Evolutionary conservation across 2,329 filamentous ascomycete genomes (phyloP).

Genomic region (Penicillium psychrosexuale): DNA sequence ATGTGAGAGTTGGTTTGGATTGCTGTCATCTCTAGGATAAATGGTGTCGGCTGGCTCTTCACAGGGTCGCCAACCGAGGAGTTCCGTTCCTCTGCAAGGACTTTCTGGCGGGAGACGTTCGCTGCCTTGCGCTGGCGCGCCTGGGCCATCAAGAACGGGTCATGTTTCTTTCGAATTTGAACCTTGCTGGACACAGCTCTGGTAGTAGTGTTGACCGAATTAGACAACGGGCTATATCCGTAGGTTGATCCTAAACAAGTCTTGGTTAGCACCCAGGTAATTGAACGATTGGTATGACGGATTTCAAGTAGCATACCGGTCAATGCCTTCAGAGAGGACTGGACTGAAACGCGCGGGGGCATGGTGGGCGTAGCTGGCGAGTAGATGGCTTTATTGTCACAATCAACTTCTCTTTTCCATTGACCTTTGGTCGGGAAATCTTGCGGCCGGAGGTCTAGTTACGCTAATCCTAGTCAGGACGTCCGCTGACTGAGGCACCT

Average conservation of each 20-base stretch:
- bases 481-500: not conserved
- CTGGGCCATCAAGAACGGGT: slow-evolving; percentile 80
- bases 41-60: slow-evolving; percentile 73
- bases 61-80: slow-evolving; percentile 72
- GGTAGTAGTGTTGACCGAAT: slow-evolving; percentile 52
- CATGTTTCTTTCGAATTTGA: slow-evolving; percentile 64
- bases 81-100: slow-evolving; percentile 63
- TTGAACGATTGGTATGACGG: not conserved
- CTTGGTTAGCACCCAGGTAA: slow-evolving; percentile 9
- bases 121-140: slow-evolving; percentile 78
- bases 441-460: slow-evolving; percentile 19
- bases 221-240: slow-evolving; percentile 49
- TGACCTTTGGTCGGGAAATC: slow-evolving; percentile 32
- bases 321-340: slow-evolving; percentile 58
- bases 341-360: slow-evolving; percentile 64
- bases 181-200: slow-evolving; percentile 64
- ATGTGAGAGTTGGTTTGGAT: slow-evolving; percentile 18
- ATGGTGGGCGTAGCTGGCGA: slow-evolving; percentile 46
- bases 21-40: slow-evolving; percentile 54
- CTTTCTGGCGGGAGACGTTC: slow-evolving; percentile 71
- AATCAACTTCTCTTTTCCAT: slow-evolving; percentile 19
- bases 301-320: slow-evolving; percentile 52
- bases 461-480: slow-evolving; percentile 26
- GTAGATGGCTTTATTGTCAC: slow-evolving; percentile 8
- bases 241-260: slow-evolving; percentile 27